These are phyloP conservation scores for Ascochyta koolunga DNA, from an alignment of 2,329 filamentous ascomycete genomes.

Conservation along the genomic window DNA sequence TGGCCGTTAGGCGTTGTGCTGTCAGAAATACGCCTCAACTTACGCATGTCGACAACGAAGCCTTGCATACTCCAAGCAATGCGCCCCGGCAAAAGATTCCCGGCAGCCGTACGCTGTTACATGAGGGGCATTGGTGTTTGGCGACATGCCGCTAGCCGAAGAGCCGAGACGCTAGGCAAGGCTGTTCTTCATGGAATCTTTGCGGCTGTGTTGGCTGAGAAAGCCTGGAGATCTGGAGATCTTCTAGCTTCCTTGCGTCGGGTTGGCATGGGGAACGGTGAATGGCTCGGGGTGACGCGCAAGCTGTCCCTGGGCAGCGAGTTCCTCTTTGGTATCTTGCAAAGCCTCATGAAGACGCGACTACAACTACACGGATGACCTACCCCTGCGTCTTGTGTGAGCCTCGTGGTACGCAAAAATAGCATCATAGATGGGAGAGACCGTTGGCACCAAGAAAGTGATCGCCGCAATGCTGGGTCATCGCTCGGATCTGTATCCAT, in stretches of 20 bases:
- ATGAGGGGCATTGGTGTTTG: background rate
- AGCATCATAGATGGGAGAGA: constrained; percentile 2
- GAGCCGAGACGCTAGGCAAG: constrained; percentile 13
- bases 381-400: background rate
- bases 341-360: constrained; percentile 8
- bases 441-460: constrained; percentile 2
- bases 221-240: constrained; percentile 5
- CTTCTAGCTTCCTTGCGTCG: background rate
- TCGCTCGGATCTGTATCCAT: background rate
- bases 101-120: background rate
- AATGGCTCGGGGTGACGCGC: constrained; percentile 5
- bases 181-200: background rate
- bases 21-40: background rate
- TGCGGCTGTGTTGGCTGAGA: constrained; percentile 4
- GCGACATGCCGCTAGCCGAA: constrained; percentile 2
- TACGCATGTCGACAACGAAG: constrained; percentile 4
- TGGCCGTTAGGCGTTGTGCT: background rate
- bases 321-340: background rate
- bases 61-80: constrained; percentile 7
- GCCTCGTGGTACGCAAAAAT: constrained; percentile 4
- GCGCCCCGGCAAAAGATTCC: background rate
- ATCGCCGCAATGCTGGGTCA: background rate
- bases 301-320: constrained; percentile 9
- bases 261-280: background rate
- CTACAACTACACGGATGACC: background rate